phyloP scores from a whole-genome alignment of 352 stramenopile genomes.

The Phytopythium delawarense region DNA sequence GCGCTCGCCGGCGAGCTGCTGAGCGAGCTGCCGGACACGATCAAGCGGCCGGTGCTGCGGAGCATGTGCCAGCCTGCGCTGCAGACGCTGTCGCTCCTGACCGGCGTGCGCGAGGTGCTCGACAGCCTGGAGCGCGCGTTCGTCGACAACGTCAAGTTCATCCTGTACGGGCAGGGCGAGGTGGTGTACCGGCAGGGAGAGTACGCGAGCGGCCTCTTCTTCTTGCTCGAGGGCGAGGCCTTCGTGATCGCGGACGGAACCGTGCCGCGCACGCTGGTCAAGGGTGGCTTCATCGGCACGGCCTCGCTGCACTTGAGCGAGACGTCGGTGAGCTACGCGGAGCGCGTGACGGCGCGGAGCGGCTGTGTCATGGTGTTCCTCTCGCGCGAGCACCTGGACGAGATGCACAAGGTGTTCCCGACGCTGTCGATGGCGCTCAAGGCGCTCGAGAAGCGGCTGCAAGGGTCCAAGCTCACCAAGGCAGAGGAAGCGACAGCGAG shows the following conservation, averaged over 20 bases:
- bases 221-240: constrained; percentile 50
- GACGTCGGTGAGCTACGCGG: constrained; percentile 45
- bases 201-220: constrained; percentile 57
- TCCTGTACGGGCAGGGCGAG: constrained; percentile 59
- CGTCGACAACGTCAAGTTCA: constrained; percentile 44
- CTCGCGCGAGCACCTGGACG: constrained; percentile 41
- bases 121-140: constrained; percentile 36
- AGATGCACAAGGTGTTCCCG: constrained; percentile 58
- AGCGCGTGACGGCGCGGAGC: constrained; percentile 53
- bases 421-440: constrained; percentile 62
- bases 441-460: constrained; percentile 45
- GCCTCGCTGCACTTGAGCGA: constrained; percentile 46
- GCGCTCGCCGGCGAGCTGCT: constrained; percentile 43
- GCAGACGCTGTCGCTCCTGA: constrained; percentile 34
- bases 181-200: constrained; percentile 60
- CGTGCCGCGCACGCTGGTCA: constrained; percentile 27
- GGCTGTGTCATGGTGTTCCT: constrained; percentile 57
- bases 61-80: constrained; percentile 49
- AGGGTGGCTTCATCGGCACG: constrained; percentile 49
- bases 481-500: constrained; percentile 12
- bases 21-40: constrained; percentile 43
- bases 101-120: constrained; percentile 31
- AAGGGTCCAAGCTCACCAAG: constrained; percentile 39
- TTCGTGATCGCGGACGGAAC: constrained; percentile 36
- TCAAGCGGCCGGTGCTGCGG: constrained; percentile 44